Evolutionary conservation across 768 basidiomycete species (phyloP), one percentile per base, ranked within the genome.

Genomic region (Cytidiella melzeri): DNA sequence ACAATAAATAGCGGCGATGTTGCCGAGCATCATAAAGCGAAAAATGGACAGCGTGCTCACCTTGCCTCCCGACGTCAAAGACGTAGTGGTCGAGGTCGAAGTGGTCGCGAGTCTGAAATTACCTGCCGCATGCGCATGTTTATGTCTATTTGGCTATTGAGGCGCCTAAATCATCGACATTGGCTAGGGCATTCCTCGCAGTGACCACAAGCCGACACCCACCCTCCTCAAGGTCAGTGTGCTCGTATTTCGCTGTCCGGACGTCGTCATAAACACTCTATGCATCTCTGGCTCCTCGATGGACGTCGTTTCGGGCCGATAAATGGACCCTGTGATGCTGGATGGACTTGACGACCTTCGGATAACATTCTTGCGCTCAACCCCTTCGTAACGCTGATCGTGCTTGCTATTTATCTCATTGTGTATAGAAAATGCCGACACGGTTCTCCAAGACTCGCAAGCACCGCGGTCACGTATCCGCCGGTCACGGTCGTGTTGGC

Each of bases 401-500:
- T 23, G 23, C 45, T 24, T 38, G 36, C 28, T 28, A 23, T 12
- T 21, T 7, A 7, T 20, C 19, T 40, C 21, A 28, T 51, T 47
- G 58, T 47, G 7, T 36, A 54, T 53, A 76, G 70, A 72, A 74
- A 72, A 97, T 96, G 96, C 96, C 96, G 71, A 92, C 94, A 69
- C 92, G 80, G 68, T 77, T 93, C 76, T 79, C 85, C 63, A 97
- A 97, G 75, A 98, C 95, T 72, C 87, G 95, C 75, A 99, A 99
- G 76, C 94, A 96, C 75, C 84, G 95, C 67, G 95, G 95, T 64
- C 94, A 98, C 78, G 94, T 99, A 63, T 99, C 95, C 60, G 93
- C 94, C 68, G 96, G 96, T 76, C 87, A 98, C 73, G 96, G 96
- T 71, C 95, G 96, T 88, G 91, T 99, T 66, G 96, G 96, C 61